Evolutionary conservation across 768 basidiomycete species (phyloP).

Genomic region (Gelatoporia subvermispora): DNA sequence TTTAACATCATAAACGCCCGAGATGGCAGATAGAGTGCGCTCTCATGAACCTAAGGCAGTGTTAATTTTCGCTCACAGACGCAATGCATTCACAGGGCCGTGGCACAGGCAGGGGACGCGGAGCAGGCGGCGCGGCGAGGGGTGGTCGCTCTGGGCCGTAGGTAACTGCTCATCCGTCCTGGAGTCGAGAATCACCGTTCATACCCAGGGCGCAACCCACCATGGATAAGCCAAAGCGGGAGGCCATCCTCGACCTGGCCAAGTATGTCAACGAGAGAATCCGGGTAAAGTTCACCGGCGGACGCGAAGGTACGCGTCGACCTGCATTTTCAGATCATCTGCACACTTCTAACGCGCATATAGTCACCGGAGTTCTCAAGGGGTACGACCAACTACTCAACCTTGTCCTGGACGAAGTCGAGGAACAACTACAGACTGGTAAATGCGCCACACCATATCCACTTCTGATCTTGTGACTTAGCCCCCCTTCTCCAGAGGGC

Average conservation of each 20-base stretch:
- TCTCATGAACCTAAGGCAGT: constrained; percentile 2
- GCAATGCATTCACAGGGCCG: constrained; percentile 47
- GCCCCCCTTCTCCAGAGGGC: constrained; percentile 41
- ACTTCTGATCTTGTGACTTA: constrained; percentile 31
- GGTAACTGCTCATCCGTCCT: background rate
- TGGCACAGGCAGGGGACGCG: constrained; percentile 43
- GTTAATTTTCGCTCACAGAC: constrained; percentile 32
- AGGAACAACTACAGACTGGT: constrained; percentile 66
- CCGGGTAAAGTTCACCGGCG: constrained; percentile 96
- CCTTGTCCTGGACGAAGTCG: constrained; percentile 93
- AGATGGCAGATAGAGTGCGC: constrained; percentile 62
- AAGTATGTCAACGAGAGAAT: constrained; percentile 93
- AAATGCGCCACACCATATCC: constrained; percentile 7
- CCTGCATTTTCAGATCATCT: background rate
- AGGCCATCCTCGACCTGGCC: constrained; percentile 91
- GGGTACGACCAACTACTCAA: constrained; percentile 96
- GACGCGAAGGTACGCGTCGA: constrained; percentile 70
- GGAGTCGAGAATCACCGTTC: background rate
- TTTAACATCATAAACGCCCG: background rate
- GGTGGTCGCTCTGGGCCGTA: constrained; percentile 32
- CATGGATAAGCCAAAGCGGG: constrained; percentile 79
- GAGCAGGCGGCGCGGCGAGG: constrained; percentile 40
- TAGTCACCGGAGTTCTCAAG: constrained; percentile 90
- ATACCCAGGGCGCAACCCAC: constrained; percentile 32
- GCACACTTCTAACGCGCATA: background rate